Percentiles rank a stretch among this genome's conserved stretches.
Evolutionary conservation across 2,329 filamentous ascomycete species (phyloP).

Genomic region (Alternaria dauci): DNA sequence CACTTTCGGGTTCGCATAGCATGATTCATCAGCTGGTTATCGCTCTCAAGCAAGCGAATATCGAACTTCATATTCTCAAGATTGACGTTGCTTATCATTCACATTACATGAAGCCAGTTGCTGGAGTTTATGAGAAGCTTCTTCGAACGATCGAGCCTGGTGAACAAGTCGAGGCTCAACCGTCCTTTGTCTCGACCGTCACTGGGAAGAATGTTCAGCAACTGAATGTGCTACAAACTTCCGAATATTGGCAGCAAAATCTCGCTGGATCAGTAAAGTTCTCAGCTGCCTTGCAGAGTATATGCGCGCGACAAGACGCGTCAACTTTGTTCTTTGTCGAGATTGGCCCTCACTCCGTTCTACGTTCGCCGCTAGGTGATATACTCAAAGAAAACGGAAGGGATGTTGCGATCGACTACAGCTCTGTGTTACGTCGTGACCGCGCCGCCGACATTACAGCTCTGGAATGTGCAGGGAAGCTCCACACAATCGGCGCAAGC

Average conservation of each 20-base stretch:
- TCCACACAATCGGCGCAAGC: conserved; percentile 3
- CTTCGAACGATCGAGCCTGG: conserved; percentile 10
- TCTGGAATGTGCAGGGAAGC: conserved; percentile 19
- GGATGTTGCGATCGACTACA: conserved; percentile 15
- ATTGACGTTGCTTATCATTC: conserved; percentile 58
- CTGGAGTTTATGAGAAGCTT: conserved; percentile 22
- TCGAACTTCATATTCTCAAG: conserved; percentile 51
- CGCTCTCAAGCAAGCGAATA: conserved; percentile 46
- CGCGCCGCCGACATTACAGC: conserved; percentile 15
- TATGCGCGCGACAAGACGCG: not conserved
- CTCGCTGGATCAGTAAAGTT: conserved; percentile 25
- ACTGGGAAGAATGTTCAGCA: conserved; percentile 13
- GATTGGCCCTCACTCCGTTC: conserved; percentile 28
- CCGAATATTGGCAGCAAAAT: conserved; percentile 29
- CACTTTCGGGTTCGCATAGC: conserved; percentile 26
- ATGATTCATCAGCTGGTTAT: conserved; percentile 46
- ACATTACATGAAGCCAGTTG: conserved; percentile 49
- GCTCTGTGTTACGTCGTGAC: conserved; percentile 18
- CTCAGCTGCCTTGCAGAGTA: conserved; percentile 30
- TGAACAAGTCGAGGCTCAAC: not conserved
- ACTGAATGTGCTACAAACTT: conserved; percentile 1
- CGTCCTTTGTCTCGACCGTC: conserved; percentile 18
- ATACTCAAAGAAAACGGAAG: conserved; percentile 9
- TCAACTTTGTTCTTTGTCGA: conserved; percentile 22
- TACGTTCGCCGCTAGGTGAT: conserved; percentile 23